Evolutionary conservation across 2,329 filamentous ascomycete species (phyloP), one percentile per base, ranked within the genome.

Genomic region (Diaporthe citrichinensis): DNA sequence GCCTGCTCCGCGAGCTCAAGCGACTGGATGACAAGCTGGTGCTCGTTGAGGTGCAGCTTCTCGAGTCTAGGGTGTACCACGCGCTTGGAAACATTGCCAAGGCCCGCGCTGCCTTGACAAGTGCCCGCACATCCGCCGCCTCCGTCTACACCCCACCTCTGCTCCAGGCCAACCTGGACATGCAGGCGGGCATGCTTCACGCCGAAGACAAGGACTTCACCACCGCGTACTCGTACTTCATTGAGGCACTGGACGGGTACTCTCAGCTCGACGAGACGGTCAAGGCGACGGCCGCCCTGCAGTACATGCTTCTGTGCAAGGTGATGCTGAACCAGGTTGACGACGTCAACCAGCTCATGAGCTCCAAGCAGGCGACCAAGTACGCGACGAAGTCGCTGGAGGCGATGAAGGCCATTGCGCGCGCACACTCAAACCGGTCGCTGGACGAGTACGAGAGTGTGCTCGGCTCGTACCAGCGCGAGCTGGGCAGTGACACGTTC

Each of bases 281-380:
- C 78, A 95, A 96, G 86, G 97, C 97, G n/a, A 97, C 96, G n/a
- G 95, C 96, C 17, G 95, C 97, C 15, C 89, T 99, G 79, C 97
- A 99, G 88, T 99, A 99, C 89, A 99, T 99, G 97, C 91, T 99
- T 73, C 92, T 99, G 49, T 98, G 97, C 92, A 99, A 99, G 89
- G 97, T 99, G 85, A 99, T 99, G 97, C 90, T 99, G 80, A 99
- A 99, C 87, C 90, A 97, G 55, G 95, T 92, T 79, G 96, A 98
- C 88, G 97, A 99, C 84, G 96, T 99, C 84, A 98, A 96, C 86
- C 92, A 94, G 82, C 91, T 99, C 79, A 95, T 99, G 92, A 92
- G 94, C 41, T 97, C 95, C 73, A 99, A 99, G 90, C 96, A 98
- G 85, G 97, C 97, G 53, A 92, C 97, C 83, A 97, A 97, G 86